Percentiles rank a stretch among this genome's conserved stretches.
Conservation (phyloP, 2,329 filamentous ascomycete genomes). For the Colletotrichum spaethianum region DNA sequence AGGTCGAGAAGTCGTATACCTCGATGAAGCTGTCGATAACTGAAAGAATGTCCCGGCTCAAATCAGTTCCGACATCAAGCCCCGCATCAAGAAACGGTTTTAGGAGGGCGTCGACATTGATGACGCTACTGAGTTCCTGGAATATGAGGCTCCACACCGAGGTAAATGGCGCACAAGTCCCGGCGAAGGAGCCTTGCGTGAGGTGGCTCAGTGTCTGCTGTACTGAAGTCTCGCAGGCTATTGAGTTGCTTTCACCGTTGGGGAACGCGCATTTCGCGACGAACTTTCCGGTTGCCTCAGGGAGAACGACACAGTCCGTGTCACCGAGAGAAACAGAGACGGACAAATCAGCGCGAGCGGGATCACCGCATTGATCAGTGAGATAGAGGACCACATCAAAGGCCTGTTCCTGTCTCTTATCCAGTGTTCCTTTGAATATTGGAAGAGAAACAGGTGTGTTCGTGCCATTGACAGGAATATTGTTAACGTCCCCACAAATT, state of each 20-base stretch:
- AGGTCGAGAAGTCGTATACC: slow-evolving; percentile 48
- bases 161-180: slow-evolving; percentile 52
- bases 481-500: slow-evolving; percentile 45
- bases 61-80: not conserved
- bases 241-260: slow-evolving; percentile 47
- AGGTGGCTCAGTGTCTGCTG: slow-evolving; percentile 52
- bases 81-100: slow-evolving; percentile 28
- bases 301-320: slow-evolving; percentile 46
- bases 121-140: slow-evolving; percentile 48
- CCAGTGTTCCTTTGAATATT: not conserved
- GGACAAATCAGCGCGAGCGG: slow-evolving; percentile 46
- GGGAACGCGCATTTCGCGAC: slow-evolving; percentile 53
- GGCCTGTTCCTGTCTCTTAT: slow-evolving; percentile 40
- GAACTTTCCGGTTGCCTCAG: slow-evolving; percentile 39
- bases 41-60: slow-evolving; percentile 1
- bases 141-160: slow-evolving; percentile 49
- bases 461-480: slow-evolving; percentile 41
- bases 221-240: slow-evolving; percentile 51
- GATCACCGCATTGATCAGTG: slow-evolving; percentile 52
- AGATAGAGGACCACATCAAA: slow-evolving; percentile 53
- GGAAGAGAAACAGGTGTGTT: slow-evolving; percentile 1
- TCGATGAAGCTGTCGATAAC: slow-evolving; percentile 25
- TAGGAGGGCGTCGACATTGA: slow-evolving; percentile 29
- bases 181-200: slow-evolving; percentile 52
- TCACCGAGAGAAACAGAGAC: slow-evolving; percentile 52